Base-by-base conservation (phyloP, 192 early-diverging fungal species). In the Coemansia sp. region DNA sequence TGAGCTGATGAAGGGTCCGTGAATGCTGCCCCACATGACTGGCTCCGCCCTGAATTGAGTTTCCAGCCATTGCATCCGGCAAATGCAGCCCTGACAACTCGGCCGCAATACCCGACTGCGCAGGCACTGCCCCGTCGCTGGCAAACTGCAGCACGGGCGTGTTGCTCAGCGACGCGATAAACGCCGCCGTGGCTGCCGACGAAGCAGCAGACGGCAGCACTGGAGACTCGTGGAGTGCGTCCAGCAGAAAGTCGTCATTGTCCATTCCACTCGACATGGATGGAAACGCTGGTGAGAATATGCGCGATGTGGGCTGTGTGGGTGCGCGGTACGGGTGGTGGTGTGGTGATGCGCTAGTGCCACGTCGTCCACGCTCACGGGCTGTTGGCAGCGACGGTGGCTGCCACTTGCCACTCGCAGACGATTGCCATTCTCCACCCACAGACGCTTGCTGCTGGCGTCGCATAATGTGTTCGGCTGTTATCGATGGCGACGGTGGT, bases 401-500 rank as follows among this genome's bases (percentile, higher is more conserved):
- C 41, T 43, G 41, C 41, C 41, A 43, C 11, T 43, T 11, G 41
- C 41, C 41, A 11, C 12, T 4, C 41, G 4, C 15, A 11, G 41
- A 43, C 41, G 41, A 4, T 22, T 66, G 21, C 21, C 21, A 21
- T 21, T 21, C 21, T 21, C 21, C 21, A 1, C 21, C 21, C 21
- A 21, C 21, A 21, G 21, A 21, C 21, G 21, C 21, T 21, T 21
- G 62, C 60, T 70, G 67, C 59, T 79, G 76, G 5, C 76, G 67
- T 37, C 70, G 63, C 63, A 79, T 63, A 23, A 79, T 70, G 27
- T 73, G 76, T 29, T 73, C 76, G 32, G 66, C 76, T 0, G 76
- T 79, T 6, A 70, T 73, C 5, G 76, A 79, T 15, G 71, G 70
- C 51, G 76, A 79, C 50, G 76, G 76, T 6, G 76, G 76, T 6